phyloP scores from a whole-genome alignment of 345 rosid species.

The Fremontodendron californicum region DNA sequence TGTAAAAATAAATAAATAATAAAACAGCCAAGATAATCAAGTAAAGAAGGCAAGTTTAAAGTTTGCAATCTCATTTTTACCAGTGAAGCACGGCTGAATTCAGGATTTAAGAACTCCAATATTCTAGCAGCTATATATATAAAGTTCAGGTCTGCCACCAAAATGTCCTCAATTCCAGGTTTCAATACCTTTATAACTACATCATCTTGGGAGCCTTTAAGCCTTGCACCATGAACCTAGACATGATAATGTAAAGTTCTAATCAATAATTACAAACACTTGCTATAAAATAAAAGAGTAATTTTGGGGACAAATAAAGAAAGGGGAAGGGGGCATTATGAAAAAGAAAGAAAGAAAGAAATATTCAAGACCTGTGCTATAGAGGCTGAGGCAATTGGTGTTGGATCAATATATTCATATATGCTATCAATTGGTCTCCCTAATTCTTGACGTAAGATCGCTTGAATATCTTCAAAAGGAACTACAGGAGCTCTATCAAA shows the following conservation, averaged over 20 bases:
- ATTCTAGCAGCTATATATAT: conserved; percentile 82
- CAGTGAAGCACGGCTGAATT: conserved; percentile 82
- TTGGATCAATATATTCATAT: conserved; percentile 79
- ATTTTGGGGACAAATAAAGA: conserved; percentile 9
- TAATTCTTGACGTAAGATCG: conserved; percentile 72
- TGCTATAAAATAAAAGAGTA: background rate
- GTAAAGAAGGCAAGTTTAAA: background rate
- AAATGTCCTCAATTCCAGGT: conserved; percentile 85
- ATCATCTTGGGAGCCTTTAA: conserved; percentile 77
- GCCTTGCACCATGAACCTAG: conserved; percentile 94
- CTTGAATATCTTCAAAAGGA: conserved; percentile 70
- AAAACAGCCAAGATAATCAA: background rate
- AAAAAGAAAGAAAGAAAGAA: background rate
- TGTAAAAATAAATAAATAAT: background rate
- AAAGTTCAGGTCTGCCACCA: conserved; percentile 94
- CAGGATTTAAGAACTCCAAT: conserved; percentile 89
- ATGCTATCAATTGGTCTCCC: conserved; percentile 83
- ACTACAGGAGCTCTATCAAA: conserved; percentile 87
- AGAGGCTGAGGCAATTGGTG: conserved; percentile 94
- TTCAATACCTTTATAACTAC: conserved; percentile 93
- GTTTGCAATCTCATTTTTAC: conserved; percentile 32
- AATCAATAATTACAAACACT: conserved; percentile 6
- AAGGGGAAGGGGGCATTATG: background rate
- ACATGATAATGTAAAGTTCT: conserved; percentile 12
- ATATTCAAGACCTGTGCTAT: conserved; percentile 78